Percentiles rank a stretch among this genome's conserved stretches.
These are phyloP conservation scores for Talaromyces proteolyticus DNA, from an alignment of 495 filamentous ascomycete species.

Conservation along the genomic window DNA sequence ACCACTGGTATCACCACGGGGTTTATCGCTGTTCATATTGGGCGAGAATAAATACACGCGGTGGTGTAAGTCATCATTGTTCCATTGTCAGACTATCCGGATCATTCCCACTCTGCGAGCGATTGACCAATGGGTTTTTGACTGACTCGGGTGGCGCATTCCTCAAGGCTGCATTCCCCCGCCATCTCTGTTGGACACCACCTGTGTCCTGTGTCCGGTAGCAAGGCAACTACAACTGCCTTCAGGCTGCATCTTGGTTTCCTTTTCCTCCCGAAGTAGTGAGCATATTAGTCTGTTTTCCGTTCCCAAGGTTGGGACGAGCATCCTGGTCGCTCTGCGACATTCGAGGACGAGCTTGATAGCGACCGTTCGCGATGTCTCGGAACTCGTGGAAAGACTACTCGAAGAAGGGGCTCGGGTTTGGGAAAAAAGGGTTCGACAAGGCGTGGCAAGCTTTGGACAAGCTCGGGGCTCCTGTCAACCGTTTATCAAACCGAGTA, in stretches of 20 bases:
- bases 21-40: no score
- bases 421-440: constrained; percentile 48
- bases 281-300: neutral
- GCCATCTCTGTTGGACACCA: neutral
- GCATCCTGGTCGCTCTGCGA: constrained; percentile 3
- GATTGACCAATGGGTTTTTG: neutral
- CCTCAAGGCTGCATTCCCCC: constrained; percentile 6
- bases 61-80: no score
- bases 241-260: neutral
- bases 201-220: no score
- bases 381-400: constrained; percentile 8
- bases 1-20: no score
- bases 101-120: neutral
- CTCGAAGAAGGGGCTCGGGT: constrained; percentile 13
- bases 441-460: constrained; percentile 48
- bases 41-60: no score
- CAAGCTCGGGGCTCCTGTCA: constrained; percentile 62
- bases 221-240: neutral
- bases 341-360: neutral
- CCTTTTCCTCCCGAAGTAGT: neutral
- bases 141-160: constrained; percentile 3
- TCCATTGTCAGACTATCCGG: neutral
- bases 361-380: neutral
- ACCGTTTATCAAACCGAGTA: constrained; percentile 65
- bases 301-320: neutral